Conservation (phyloP, 2,329 filamentous ascomycete species). For the Gnomoniopsis smithogilvyi region DNA sequence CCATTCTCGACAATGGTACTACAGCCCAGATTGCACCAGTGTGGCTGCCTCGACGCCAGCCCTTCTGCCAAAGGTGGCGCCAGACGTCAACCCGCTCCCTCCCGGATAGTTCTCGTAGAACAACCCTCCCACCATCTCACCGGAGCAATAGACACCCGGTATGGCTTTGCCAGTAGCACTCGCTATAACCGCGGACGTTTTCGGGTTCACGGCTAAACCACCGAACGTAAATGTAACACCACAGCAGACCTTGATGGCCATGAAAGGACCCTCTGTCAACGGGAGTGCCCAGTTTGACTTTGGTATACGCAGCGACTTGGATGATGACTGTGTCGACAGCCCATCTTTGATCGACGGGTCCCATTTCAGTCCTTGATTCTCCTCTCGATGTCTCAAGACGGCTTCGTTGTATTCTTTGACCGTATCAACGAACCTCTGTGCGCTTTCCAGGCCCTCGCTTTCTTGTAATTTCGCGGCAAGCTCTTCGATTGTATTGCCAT, state of each 20-base stretch:
- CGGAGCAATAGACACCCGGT: constrained; percentile 55
- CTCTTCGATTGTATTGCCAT: constrained; percentile 48
- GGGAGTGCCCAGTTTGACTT: constrained; percentile 68
- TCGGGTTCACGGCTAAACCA: constrained; percentile 53
- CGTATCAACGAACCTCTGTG: constrained; percentile 46
- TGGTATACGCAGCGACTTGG: constrained; percentile 38
- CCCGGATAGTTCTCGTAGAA: constrained; percentile 64
- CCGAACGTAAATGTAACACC: constrained; percentile 70
- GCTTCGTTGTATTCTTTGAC: constrained; percentile 57
- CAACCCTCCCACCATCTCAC: constrained; percentile 65
- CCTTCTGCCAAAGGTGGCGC: constrained; percentile 47
- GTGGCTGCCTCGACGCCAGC: constrained; percentile 35
- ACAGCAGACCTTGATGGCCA: constrained; percentile 62
- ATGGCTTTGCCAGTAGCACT: constrained; percentile 42
- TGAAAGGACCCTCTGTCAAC: constrained; percentile 53
- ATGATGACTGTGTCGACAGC: constrained; percentile 54
- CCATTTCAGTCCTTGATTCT: constrained; percentile 44
- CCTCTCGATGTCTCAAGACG: constrained; percentile 41
- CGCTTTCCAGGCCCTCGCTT: constrained; percentile 43
- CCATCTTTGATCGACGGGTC: constrained; percentile 61
- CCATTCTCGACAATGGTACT: too few relatives aligned
- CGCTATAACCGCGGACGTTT: constrained; percentile 51
- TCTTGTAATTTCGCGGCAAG: constrained; percentile 47
- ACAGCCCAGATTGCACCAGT: background rate
- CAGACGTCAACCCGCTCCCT: constrained; percentile 59